A percentile compares a stretch with the other conserved stretches of the same genome.
phyloP scores from a whole-genome alignment of 2,329 filamentous ascomycete species.

The Verticillium alfalfae region DNA sequence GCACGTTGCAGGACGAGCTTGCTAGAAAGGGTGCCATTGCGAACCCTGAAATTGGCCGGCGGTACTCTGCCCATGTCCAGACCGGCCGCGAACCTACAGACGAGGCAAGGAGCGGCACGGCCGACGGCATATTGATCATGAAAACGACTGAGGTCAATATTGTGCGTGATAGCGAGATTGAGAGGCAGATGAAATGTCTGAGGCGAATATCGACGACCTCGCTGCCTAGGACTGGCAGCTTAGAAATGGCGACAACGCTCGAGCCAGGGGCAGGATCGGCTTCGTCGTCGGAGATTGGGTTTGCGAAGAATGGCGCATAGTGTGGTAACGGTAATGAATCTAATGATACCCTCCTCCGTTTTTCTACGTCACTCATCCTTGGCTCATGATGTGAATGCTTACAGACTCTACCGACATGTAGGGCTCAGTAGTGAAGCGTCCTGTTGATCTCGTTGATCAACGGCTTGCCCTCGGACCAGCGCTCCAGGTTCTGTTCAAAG shows the following conservation, averaged over 20 bases:
- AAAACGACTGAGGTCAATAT: not conserved
- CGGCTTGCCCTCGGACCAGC: constrained; percentile 26
- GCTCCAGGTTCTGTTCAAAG: constrained; percentile 32
- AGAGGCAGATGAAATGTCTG: constrained; percentile 1
- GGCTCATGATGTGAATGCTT: not conserved
- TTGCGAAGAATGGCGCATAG: not conserved
- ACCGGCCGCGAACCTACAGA: not conserved
- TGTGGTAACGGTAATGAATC: not conserved
- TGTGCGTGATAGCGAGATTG: not conserved
- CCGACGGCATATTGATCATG: constrained; percentile 1
- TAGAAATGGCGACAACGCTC: not conserved
- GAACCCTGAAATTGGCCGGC: not conserved
- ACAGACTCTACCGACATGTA: no score
- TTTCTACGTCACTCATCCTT: not conserved
- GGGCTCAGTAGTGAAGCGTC: constrained; percentile 11
- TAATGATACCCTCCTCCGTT: not conserved
- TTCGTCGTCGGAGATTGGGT: not conserved
- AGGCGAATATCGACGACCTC: not conserved
- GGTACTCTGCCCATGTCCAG: not conserved
- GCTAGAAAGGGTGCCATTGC: not conserved
- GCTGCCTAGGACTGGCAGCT: not conserved
- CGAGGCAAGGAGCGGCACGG: not conserved
- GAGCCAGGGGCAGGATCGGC: not conserved
- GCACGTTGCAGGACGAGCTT: not conserved
- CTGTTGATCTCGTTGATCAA: constrained; percentile 34